Percentiles rank a stretch among this genome's conserved stretches.
These are phyloP conservation scores for Amesomyces nigricolor DNA, from an alignment of 2,329 filamentous ascomycete genomes.

Conservation along the genomic window DNA sequence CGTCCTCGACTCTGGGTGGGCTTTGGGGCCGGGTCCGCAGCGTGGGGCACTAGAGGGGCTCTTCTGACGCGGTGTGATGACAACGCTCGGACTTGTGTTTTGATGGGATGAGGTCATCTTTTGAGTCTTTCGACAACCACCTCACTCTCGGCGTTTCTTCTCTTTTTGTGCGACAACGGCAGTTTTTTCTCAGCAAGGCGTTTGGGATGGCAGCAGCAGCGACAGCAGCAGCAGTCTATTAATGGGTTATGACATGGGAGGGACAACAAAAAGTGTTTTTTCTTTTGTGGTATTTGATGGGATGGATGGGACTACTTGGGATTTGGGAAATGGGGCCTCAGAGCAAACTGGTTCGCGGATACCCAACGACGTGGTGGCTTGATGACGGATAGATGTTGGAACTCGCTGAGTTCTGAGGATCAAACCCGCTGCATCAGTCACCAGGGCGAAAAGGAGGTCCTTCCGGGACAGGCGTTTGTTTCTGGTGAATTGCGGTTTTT, in stretches of 20 bases:
- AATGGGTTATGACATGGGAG: slow-evolving; percentile 14
- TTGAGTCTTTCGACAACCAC: background rate
- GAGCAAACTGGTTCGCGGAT: background rate
- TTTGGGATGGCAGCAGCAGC: slow-evolving; percentile 6
- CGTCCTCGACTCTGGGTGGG: slow-evolving; percentile 15
- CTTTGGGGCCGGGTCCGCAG: slow-evolving; percentile 40
- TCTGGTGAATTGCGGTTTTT: slow-evolving; percentile 39
- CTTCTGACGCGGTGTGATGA: background rate
- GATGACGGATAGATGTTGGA: background rate
- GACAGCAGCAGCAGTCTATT: background rate
- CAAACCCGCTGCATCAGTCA: background rate
- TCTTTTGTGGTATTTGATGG: background rate
- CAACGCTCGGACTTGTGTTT: background rate
- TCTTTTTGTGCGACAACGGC: background rate
- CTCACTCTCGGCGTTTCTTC: background rate
- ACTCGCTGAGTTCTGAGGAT: background rate
- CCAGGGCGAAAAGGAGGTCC: background rate
- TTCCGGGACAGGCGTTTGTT: slow-evolving; percentile 34
- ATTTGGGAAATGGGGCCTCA: background rate
- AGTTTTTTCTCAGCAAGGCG: slow-evolving; percentile 18
- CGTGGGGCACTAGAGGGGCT: slow-evolving; percentile 1
- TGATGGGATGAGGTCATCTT: too few relatives aligned
- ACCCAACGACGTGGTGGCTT: background rate
- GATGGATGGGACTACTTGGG: background rate
- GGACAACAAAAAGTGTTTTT: slow-evolving; percentile 15